These are phyloP conservation scores for Thyridium curvatum DNA, from an alignment of 2,329 filamentous ascomycete genomes.

Conservation along the genomic window DNA sequence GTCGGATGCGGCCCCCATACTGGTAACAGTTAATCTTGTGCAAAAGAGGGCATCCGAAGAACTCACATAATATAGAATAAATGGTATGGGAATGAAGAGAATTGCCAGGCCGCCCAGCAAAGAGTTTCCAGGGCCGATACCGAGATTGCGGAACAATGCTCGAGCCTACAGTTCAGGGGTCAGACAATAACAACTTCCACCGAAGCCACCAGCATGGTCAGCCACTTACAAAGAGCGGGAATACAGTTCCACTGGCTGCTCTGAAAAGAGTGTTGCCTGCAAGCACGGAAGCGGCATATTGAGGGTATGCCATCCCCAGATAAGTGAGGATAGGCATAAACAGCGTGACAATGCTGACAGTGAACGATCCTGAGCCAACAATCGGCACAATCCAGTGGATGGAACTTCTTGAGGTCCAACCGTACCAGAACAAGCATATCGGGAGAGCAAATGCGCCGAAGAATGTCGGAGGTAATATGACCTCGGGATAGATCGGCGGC, in stretches of 20 bases:
- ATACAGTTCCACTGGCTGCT: slow-evolving; percentile 13
- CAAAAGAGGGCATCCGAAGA: background rate
- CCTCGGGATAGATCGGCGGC: slow-evolving; percentile 55
- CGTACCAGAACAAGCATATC: slow-evolving; percentile 48
- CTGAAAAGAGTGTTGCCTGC: slow-evolving; percentile 15
- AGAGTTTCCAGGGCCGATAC: slow-evolving; percentile 12
- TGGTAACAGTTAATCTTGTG: background rate
- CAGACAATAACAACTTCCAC: background rate
- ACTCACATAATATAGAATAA: slow-evolving; percentile 12
- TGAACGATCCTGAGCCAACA: background rate
- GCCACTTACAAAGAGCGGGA: slow-evolving; percentile 14
- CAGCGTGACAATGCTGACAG: slow-evolving; percentile 13
- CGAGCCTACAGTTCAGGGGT: slow-evolving; percentile 4
- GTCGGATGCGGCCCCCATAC: slow-evolving; percentile 6
- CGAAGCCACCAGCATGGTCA: background rate
- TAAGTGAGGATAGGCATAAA: slow-evolving; percentile 18
- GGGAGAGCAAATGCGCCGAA: slow-evolving; percentile 37
- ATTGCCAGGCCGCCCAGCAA: slow-evolving; percentile 12
- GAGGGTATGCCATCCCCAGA: slow-evolving; percentile 13
- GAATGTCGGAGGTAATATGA: slow-evolving; percentile 53
- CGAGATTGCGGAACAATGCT: slow-evolving; percentile 11
- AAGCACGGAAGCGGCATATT: slow-evolving; percentile 14
- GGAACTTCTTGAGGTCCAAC: slow-evolving; percentile 34
- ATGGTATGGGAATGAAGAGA: slow-evolving; percentile 14
- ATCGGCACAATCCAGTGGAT: background rate